These are phyloP conservation scores for Colletotrichum cereale DNA, from an alignment of 2,329 filamentous ascomycete genomes.

Conservation along the genomic window DNA sequence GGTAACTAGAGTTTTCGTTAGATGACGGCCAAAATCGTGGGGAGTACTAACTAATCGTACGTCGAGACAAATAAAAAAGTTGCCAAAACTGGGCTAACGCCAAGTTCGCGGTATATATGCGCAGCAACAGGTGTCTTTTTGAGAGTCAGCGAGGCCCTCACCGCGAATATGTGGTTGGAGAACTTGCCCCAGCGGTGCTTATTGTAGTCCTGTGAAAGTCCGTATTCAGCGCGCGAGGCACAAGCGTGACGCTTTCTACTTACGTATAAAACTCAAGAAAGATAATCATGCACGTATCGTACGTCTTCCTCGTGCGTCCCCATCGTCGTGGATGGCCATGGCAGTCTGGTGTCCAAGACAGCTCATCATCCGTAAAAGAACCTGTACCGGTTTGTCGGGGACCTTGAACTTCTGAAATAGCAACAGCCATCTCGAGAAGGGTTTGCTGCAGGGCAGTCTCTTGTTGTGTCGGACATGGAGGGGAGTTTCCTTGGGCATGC, in stretches of 20 bases:
- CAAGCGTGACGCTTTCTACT: accelerated
- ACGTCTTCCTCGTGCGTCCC: slow-evolving; percentile 11
- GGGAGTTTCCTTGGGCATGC: no score
- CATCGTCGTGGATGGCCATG: slow-evolving; percentile 17
- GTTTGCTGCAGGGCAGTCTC: no score
- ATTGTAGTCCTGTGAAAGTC: slow-evolving; percentile 4
- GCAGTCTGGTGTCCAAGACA: not conserved
- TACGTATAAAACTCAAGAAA: slow-evolving; percentile 35
- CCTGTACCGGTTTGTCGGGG: not conserved
- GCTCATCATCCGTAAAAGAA: not conserved
- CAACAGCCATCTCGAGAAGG: not conserved
- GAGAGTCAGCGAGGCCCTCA: not conserved
- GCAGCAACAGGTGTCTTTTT: slow-evolving; percentile 6
- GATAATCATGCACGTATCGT: slow-evolving; percentile 17
- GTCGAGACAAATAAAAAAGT: slow-evolving; percentile 21
- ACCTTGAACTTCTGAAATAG: not conserved
- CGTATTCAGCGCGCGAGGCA: accelerated
- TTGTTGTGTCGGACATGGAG: not conserved
- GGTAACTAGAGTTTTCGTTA: not conserved
- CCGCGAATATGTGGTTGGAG: not conserved
- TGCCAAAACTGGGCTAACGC: slow-evolving; percentile 2
- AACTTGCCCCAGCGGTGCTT: slow-evolving; percentile 24
- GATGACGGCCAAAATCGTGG: not conserved
- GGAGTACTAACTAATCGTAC: not conserved
- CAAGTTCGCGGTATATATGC: not conserved